Evolutionary conservation across 768 basidiomycete genomes (phyloP).

Genomic region (Leccinum longicurvipes): DNA sequence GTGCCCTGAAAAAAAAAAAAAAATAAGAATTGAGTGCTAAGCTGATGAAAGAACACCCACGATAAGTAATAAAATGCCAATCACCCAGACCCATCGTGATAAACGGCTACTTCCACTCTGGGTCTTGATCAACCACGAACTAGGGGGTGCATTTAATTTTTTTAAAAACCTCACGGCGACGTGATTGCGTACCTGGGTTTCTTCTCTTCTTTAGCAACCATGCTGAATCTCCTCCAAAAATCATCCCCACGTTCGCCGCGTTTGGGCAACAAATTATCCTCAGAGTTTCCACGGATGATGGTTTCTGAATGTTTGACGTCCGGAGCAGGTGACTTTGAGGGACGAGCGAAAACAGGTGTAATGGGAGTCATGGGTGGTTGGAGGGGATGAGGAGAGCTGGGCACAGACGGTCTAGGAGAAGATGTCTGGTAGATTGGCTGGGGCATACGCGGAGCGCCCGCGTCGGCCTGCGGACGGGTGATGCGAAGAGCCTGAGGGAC

Average conservation of each 20-base stretch:
- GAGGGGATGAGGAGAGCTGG: conserved; percentile 66
- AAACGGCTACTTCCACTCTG: conserved; percentile 49
- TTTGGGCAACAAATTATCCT: conserved; percentile 63
- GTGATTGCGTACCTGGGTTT: conserved; percentile 41
- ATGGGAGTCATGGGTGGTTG: conserved; percentile 78
- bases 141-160: conserved; percentile 22
- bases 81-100: conserved; percentile 67
- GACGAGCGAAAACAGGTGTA: conserved; percentile 71
- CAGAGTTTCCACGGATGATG: conserved; percentile 67
- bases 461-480: conserved; percentile 18
- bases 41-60: conserved; percentile 32
- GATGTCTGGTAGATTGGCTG: conserved; percentile 32
- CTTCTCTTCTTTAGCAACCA: conserved; percentile 71
- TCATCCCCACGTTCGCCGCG: conserved; percentile 77
- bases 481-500: conserved; percentile 26
- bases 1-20: conserved; percentile 38
- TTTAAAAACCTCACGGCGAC: neutral
- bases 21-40: neutral
- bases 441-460: conserved; percentile 25
- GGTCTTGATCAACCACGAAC: conserved; percentile 68
- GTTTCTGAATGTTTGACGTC: conserved; percentile 49
- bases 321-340: conserved; percentile 37
- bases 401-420: conserved; percentile 34
- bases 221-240: conserved; percentile 85
- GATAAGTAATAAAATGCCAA: conserved; percentile 56